Evolutionary conservation across 2,329 filamentous ascomycete species (phyloP), one percentile per base, ranked within the genome.

Genomic region (Colletotrichum sp.): DNA sequence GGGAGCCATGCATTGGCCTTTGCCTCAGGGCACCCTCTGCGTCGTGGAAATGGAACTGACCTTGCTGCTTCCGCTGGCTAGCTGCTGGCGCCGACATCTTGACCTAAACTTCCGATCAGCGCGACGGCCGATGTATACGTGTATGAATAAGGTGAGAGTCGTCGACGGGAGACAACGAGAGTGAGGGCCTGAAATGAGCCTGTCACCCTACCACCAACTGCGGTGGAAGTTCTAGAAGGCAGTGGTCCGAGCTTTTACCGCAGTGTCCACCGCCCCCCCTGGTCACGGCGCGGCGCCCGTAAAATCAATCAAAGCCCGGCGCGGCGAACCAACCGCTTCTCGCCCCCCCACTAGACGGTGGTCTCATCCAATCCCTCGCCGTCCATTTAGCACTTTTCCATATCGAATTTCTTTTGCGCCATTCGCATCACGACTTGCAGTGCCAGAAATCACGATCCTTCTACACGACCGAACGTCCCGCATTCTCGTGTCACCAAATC

Each of bases 61-160:
- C 94, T 88, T 95, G 93, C 87, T 95, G 94, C 88, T 94, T 94
- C 86, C 71, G 57, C 57, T 76, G 70, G 15, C 92, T 94, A 52
- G 92, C 88, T 76, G 91, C 86, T 90, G 84, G 85, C 26, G 88
- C 83, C 60, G 89, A 86, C 89, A 91, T 91, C 13, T 36, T 77
- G 57, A 21, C 26, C 28, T 26, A 15, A 4, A 13, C 18, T 52
- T 52, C 18, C n/a, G 39, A 48, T 36, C 28, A n/a, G 18, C 16
- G 18, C 24, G n/a, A 60, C 12, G 7, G 21, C 13, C 26, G 43
- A 21, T 65, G 24, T 59, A 30, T 60, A 13, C 4, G 7, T 9
- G 61, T 16, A 21, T 63, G 59, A 21, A 3, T 10, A 55, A 8
- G 28, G 32, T 10, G 18, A 30, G 48, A n/a, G 16, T 71, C 28